Percentiles rank a stretch among this genome's conserved stretches.
Evolutionary conservation across 2,329 filamentous ascomycete species (phyloP).

Genomic region (Byssochlamys sp.): DNA sequence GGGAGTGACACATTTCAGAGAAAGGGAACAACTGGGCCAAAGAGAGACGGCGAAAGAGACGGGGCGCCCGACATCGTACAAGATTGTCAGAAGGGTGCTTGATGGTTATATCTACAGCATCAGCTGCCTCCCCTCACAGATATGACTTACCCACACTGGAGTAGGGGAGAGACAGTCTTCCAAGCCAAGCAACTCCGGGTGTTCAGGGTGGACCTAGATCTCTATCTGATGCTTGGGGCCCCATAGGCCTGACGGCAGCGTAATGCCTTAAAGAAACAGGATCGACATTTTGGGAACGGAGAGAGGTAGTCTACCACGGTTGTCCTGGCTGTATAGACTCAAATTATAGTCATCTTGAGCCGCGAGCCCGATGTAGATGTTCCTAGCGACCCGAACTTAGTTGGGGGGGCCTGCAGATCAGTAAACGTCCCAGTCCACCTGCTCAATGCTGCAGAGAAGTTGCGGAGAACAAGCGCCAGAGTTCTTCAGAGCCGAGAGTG

Average conservation of each 20-base stretch:
- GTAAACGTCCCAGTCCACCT: neutral
- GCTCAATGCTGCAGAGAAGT: neutral
- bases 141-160: neutral
- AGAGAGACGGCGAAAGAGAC: neutral
- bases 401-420: neutral
- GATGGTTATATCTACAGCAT: neutral
- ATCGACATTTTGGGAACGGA: neutral
- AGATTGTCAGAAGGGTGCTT: neutral
- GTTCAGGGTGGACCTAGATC: neutral
- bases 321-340: neutral
- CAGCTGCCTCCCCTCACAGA: neutral
- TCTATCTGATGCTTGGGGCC: neutral
- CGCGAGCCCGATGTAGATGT: neutral
- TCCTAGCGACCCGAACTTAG: neutral
- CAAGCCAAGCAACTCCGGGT: neutral
- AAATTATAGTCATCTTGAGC: neutral
- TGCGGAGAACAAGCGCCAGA: neutral
- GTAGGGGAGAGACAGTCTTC: neutral
- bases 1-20: neutral
- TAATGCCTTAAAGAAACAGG: neutral
- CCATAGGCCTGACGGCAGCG: neutral
- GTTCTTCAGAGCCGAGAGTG: neutral
- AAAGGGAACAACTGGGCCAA: neutral
- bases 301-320: neutral
- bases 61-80: neutral